These are phyloP conservation scores for Neocucurbitaria cava DNA, from an alignment of 2,329 filamentous ascomycete species.

Conservation along the genomic window DNA sequence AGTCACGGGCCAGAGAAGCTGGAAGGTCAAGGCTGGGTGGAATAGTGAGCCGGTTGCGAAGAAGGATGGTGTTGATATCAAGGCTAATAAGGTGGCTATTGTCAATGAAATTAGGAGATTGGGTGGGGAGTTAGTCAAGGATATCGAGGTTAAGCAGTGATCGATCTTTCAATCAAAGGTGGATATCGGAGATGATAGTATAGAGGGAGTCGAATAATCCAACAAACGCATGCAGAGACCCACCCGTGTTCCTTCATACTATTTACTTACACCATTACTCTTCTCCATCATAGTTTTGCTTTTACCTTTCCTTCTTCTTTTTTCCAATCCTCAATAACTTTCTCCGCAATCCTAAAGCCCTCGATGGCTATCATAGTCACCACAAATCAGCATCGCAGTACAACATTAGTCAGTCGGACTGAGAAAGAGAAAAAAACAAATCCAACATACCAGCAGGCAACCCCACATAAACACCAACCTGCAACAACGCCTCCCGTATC, in stretches of 20 bases:
- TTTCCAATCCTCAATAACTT: slow-evolving; percentile 55
- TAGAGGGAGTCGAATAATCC: background rate
- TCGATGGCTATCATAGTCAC: slow-evolving; percentile 50
- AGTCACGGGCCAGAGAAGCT: slow-evolving; percentile 59
- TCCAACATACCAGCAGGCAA: slow-evolving; percentile 55
- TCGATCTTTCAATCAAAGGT: background rate
- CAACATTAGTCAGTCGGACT: too few relatives aligned
- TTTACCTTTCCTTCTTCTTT: slow-evolving; percentile 29
- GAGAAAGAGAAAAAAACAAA: too few relatives aligned
- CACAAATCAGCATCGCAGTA: background rate
- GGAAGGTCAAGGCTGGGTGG: slow-evolving; percentile 75
- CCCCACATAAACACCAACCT: slow-evolving; percentile 51
- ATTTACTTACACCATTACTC: background rate
- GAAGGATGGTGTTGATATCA: slow-evolving; percentile 54
- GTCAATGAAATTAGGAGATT: slow-evolving; percentile 74
- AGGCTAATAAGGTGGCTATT: slow-evolving; percentile 72
- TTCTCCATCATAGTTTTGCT: slow-evolving; percentile 16
- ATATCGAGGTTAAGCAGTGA: slow-evolving; percentile 29
- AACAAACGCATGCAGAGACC: slow-evolving; percentile 8
- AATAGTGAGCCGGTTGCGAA: slow-evolving; percentile 64
- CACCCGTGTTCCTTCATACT: too few relatives aligned
- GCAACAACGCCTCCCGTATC: slow-evolving; percentile 60
- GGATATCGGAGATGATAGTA: background rate
- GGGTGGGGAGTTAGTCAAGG: slow-evolving; percentile 64
- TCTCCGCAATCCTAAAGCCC: slow-evolving; percentile 56